phyloP scores from a whole-genome alignment of 164 flowering plant species.

The Tetrastigma voinierianum region DNA sequence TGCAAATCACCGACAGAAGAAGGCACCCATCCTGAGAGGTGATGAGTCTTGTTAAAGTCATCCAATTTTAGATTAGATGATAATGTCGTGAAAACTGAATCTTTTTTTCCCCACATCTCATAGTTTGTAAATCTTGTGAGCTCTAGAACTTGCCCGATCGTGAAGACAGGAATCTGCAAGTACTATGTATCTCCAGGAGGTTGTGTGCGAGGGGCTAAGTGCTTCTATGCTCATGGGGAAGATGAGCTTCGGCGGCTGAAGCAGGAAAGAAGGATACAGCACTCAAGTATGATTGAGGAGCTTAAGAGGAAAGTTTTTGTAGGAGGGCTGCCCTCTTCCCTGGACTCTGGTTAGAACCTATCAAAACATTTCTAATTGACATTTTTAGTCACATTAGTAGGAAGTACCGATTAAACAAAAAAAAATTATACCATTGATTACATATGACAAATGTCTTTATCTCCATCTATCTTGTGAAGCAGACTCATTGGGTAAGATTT shows the following conservation, averaged over 20 bases:
- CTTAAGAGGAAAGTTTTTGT: conserved; percentile 43
- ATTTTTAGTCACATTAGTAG: background rate
- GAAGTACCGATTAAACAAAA: too few relatives aligned
- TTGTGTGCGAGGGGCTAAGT: conserved; percentile 42
- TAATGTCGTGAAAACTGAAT: background rate
- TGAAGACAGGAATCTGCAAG: conserved; percentile 35
- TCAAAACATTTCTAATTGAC: background rate
- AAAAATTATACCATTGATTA: too few relatives aligned
- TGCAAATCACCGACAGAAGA: conserved; percentile 20
- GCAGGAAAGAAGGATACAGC: conserved; percentile 13
- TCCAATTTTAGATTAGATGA: background rate
- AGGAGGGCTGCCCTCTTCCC: conserved; percentile 48
- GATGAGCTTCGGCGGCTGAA: conserved; percentile 24
- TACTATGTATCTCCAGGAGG: conserved; percentile 45
- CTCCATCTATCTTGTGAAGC: conserved; percentile 17
- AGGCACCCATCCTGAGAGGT: conserved; percentile 28
- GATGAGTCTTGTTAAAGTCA: background rate
- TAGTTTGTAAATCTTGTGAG: background rate
- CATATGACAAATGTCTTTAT: too few relatives aligned
- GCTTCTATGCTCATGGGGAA: conserved; percentile 43
- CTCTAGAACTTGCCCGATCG: conserved; percentile 13
- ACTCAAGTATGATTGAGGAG: conserved; percentile 10
- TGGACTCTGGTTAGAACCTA: conserved; percentile 43
- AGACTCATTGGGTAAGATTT: conserved; percentile 34
- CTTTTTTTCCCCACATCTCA: background rate